Percentiles rank a stretch among this genome's conserved stretches.
phyloP scores from a whole-genome alignment of 257 asterid genomes.

The Misopates orontium region DNA sequence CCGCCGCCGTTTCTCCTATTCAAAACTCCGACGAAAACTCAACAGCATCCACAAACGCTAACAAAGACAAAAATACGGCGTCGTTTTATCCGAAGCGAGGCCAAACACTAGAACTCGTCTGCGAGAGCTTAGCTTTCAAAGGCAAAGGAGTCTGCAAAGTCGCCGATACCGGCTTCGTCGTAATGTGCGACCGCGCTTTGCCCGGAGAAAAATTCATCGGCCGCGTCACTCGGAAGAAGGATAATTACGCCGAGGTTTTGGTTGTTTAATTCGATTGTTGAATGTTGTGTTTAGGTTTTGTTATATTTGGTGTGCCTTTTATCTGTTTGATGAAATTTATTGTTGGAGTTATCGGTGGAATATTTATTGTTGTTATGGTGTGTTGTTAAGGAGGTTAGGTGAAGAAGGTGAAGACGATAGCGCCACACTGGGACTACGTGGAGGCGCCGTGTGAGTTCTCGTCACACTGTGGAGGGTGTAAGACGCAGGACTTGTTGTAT shows the following conservation, averaged over 20 bases:
- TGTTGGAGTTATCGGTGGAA: not conserved
- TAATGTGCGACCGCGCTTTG: slow-evolving; percentile 90
- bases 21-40: slow-evolving; percentile 42
- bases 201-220: slow-evolving; percentile 93
- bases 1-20: slow-evolving; percentile 46
- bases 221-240: slow-evolving; percentile 73
- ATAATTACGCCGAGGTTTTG: slow-evolving; percentile 80
- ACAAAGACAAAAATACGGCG: slow-evolving; percentile 17
- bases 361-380: not conserved
- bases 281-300: not conserved
- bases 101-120: slow-evolving; percentile 76
- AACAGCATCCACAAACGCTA: slow-evolving; percentile 18
- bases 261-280: not conserved
- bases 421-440: slow-evolving; percentile 71
- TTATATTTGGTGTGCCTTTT: not conserved
- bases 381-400: slow-evolving; percentile 51
- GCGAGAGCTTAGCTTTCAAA: slow-evolving; percentile 87
- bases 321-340: slow-evolving; percentile 12
- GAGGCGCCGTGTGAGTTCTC: slow-evolving; percentile 95
- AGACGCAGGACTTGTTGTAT: slow-evolving; percentile 78
- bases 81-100: slow-evolving; percentile 81
- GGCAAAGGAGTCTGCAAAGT: slow-evolving; percentile 93
- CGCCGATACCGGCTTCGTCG: slow-evolving; percentile 67
- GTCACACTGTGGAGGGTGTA: slow-evolving; percentile 92
- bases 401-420: slow-evolving; percentile 69